These are phyloP conservation scores for Neurospora discreta DNA, from an alignment of 495 filamentous ascomycete species.

Conservation along the genomic window DNA sequence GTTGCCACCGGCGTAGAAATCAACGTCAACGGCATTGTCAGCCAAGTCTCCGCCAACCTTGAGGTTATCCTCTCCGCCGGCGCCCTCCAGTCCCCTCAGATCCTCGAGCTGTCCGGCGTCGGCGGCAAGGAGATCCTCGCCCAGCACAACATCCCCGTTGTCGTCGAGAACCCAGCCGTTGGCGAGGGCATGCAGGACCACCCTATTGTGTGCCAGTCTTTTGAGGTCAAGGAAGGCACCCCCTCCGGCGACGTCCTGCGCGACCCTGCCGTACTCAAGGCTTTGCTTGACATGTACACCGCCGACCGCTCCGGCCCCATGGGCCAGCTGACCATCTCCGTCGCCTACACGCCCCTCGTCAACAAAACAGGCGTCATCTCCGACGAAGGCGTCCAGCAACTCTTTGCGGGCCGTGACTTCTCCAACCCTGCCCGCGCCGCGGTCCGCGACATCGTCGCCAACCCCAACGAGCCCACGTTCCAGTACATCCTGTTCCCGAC, in stretches of 20 bases:
- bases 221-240: slow-evolving; percentile 30
- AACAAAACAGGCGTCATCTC: slow-evolving; percentile 24
- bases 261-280: slow-evolving; percentile 25
- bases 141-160: slow-evolving; percentile 52
- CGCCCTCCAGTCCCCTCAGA: slow-evolving; percentile 46
- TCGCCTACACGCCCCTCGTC: slow-evolving; percentile 32
- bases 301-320: slow-evolving; percentile 22
- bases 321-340: slow-evolving; percentile 27
- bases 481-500: slow-evolving; percentile 32
- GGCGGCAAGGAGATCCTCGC: slow-evolving; percentile 56
- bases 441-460: slow-evolving; percentile 22
- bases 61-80: slow-evolving; percentile 53
- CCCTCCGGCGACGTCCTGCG: slow-evolving; percentile 33
- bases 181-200: slow-evolving; percentile 56
- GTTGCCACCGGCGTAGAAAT: slow-evolving; percentile 27
- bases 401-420: slow-evolving; percentile 17
- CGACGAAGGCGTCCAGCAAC: slow-evolving; percentile 10
- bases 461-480: slow-evolving; percentile 17
- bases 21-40: slow-evolving; percentile 18
- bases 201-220: slow-evolving; percentile 25
- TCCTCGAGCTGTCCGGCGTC: slow-evolving; percentile 64
- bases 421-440: neutral
- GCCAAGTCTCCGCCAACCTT: slow-evolving; percentile 16
- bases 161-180: slow-evolving; percentile 64
- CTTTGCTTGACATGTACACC: slow-evolving; percentile 27